Conservation (phyloP, 352 stramenopile genomes). For the Thraustotheca clavata region DNA sequence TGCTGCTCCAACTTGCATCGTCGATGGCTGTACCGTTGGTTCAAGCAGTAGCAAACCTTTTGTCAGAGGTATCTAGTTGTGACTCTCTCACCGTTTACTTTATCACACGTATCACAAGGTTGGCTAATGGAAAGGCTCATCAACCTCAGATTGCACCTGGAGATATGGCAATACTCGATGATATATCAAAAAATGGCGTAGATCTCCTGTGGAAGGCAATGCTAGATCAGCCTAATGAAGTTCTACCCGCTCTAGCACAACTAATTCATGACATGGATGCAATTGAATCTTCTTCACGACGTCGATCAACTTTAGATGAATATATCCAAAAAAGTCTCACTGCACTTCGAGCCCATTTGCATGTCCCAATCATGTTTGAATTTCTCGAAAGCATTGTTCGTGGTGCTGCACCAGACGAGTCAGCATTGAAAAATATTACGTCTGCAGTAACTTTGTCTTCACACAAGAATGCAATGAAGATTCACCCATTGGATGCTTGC, state of each 20-base stretch:
- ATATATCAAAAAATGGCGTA: conserved; percentile 20
- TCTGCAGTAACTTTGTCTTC: conserved; percentile 4
- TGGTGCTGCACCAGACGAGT: conserved; percentile 27
- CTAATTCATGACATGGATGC: conserved; percentile 67
- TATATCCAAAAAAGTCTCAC: conserved; percentile 37
- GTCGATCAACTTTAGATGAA: not conserved
- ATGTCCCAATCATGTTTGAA: conserved; percentile 29
- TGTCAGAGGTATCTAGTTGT: conserved; percentile 67
- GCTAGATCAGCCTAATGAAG: conserved; percentile 36
- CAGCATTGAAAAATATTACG: conserved; percentile 22
- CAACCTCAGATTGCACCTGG: conserved; percentile 23
- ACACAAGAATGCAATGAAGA: conserved; percentile 18
- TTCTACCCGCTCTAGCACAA: conserved; percentile 67
- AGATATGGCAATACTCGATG: conserved; percentile 30
- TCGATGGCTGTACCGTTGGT: conserved; percentile 64
- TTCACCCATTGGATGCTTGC: conserved; percentile 31
- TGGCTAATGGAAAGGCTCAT: conserved; percentile 62
- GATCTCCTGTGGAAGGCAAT: conserved; percentile 38
- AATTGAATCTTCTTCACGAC: conserved; percentile 31
- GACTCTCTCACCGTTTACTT: conserved; percentile 72
- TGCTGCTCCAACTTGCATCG: conserved; percentile 53
- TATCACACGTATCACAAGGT: conserved; percentile 64
- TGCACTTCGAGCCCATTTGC: conserved; percentile 35
- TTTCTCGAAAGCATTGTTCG: conserved; percentile 29
- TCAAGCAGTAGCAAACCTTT: conserved; percentile 60